Base-by-base conservation (phyloP, 2,329 filamentous ascomycete species). In the Colletotrichum simmondsii region DNA sequence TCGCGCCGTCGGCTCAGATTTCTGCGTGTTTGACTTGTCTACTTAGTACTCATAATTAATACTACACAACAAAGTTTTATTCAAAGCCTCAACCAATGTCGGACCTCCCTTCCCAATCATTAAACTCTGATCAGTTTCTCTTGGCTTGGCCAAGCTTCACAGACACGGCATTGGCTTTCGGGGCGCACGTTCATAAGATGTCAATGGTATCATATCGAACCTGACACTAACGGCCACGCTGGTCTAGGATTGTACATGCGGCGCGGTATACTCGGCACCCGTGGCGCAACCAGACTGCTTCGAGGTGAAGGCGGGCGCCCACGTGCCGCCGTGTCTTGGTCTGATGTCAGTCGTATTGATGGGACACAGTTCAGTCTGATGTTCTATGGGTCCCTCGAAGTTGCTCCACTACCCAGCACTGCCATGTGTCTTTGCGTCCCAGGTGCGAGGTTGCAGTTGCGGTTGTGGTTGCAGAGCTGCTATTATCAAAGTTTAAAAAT, bases 401-500 rank as follows among this genome's bases (percentile, higher is more conserved):
- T 10, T 24, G 8, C 60, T 53, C 62, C 62, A 61, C 46, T n/a
- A 12, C 4, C 10, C 4, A 54, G 56, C 68, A 71, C 68, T 46
- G 68, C 68, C 68, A 66, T 71, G 49, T 66, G 62, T 54, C 42
- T 54, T 54, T 49, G 42, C 42, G 16, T 49, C 16, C 19, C 2
- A 16, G 42, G 19, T n/a, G 0, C 19, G 42, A n/a, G 16, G 42
- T 49, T 49, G 37, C 37, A 16, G 14, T 19, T 49, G 42, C 42
- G 6, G 16, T 46, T 46, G 42, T 19, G 19, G 42, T 10, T 42
- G 37, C 14, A 42, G 30, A 42, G 19, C 32, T 35, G 2, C 24
- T 54, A 26, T 7, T 56, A 66, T 66, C 14, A 61, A 71, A 66
- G 56, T 66, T 61, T 49, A 66, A 71, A 71, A 71, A 71, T 71